These are phyloP conservation scores for Saccharomyces eubayanus DNA, from an alignment of 805 yeast species.

Conservation along the genomic window DNA sequence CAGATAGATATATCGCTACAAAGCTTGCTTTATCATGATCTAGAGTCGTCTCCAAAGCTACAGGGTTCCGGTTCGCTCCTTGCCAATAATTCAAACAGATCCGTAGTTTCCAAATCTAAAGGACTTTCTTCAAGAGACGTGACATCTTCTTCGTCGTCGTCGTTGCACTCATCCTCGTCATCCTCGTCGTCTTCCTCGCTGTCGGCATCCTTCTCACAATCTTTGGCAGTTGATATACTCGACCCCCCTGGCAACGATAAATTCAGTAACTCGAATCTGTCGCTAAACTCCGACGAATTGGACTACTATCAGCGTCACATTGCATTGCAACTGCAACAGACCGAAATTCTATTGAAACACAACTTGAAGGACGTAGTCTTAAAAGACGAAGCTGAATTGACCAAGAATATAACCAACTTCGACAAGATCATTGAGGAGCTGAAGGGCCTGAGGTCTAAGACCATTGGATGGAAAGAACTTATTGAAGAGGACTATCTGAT, in stretches of 20 bases:
- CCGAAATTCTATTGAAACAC: conserved; percentile 19
- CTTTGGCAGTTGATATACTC: neutral
- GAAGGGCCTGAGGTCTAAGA: conserved; percentile 21
- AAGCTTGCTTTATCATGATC: conserved; percentile 16
- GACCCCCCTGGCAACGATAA: neutral
- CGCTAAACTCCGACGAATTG: conserved; percentile 14
- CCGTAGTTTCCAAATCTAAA: neutral
- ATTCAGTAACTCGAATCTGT: conserved; percentile 3
- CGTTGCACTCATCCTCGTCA: conserved; percentile 4
- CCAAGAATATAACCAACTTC: conserved; percentile 23
- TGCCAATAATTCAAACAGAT: neutral
- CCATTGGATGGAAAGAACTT: conserved; percentile 20
- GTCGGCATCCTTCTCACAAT: conserved; percentile 6
- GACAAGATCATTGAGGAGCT: conserved; percentile 20
- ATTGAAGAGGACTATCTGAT: conserved; percentile 26
- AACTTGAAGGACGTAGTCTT: conserved; percentile 17
- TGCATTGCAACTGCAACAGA: conserved; percentile 14
- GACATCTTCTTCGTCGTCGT: conserved; percentile 8
- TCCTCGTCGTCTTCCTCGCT: conserved; percentile 8
- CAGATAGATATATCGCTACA: conserved; percentile 15
- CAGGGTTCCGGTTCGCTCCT: neutral
- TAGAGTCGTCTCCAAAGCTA: conserved; percentile 8
- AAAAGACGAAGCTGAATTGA: conserved; percentile 24
- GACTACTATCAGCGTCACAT: conserved; percentile 21
- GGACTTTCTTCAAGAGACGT: neutral